phyloP scores from a whole-genome alignment of 2,329 filamentous ascomycete genomes.

The Fusarium sp. region DNA sequence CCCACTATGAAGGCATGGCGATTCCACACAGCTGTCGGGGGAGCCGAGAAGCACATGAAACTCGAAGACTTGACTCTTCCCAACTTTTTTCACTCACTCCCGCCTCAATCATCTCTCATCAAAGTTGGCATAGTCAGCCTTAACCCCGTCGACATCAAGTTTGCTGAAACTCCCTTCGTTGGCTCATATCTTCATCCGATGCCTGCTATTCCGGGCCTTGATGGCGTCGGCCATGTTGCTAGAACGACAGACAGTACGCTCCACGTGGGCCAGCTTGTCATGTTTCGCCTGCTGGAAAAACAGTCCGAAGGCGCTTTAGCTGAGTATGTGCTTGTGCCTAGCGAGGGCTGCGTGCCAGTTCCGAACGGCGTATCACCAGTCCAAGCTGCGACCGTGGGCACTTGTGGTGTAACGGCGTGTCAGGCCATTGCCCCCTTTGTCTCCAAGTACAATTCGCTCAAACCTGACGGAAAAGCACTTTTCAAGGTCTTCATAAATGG shows the following conservation, averaged over 20 bases:
- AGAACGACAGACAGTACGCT: background rate
- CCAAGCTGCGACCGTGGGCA: background rate
- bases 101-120: background rate
- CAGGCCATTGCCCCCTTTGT: background rate
- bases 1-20: background rate
- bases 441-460: background rate
- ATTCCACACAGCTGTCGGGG: background rate
- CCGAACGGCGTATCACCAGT: background rate
- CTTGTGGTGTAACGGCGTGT: background rate
- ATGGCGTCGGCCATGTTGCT: background rate
- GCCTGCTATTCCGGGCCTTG: background rate
- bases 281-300: background rate
- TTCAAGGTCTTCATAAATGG: background rate
- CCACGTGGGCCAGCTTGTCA: background rate
- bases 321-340: background rate
- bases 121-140: background rate
- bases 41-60: background rate
- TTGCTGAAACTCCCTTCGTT: background rate
- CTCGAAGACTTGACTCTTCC: background rate
- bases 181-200: background rate
- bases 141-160: background rate
- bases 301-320: background rate
- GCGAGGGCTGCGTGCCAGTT: background rate
- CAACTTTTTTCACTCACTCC: background rate
- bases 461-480: background rate